Conservation (phyloP, 768 basidiomycete species). For the Tricholomella constricta region DNA sequence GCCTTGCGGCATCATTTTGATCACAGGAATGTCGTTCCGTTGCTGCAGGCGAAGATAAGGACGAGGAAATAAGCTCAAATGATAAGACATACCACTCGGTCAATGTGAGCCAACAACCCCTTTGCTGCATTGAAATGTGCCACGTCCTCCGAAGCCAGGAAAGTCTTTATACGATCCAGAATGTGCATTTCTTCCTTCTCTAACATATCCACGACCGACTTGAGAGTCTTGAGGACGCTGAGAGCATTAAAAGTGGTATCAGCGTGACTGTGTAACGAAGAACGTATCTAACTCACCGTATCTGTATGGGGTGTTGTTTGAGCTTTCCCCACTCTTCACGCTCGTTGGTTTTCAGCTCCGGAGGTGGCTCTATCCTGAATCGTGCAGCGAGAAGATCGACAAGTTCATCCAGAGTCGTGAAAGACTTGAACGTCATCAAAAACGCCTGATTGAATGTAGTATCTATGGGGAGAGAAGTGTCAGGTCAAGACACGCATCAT, state of each 20-base stretch:
- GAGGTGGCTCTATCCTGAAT: slow-evolving; percentile 77
- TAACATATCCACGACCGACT: slow-evolving; percentile 84
- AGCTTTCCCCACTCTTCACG: slow-evolving; percentile 76
- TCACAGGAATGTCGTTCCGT: slow-evolving; percentile 55
- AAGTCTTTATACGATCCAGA: slow-evolving; percentile 80
- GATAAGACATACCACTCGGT: slow-evolving; percentile 66
- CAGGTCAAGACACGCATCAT: slow-evolving; percentile 6
- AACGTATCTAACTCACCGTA: slow-evolving; percentile 59
- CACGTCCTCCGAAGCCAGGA: slow-evolving; percentile 67
- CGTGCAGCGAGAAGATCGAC: slow-evolving; percentile 80
- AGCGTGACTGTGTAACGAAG: slow-evolving; percentile 3
- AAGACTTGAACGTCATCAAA: slow-evolving; percentile 95
- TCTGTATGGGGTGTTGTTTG: slow-evolving; percentile 86
- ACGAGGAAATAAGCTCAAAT: not conserved
- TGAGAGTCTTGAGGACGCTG: slow-evolving; percentile 89
- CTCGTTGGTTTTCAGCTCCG: slow-evolving; percentile 61
- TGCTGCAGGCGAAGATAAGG: slow-evolving; percentile 29
- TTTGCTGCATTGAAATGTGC: slow-evolving; percentile 70
- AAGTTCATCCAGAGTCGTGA: slow-evolving; percentile 80
- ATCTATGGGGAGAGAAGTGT: slow-evolving; percentile 31
- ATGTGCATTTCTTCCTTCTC: slow-evolving; percentile 87
- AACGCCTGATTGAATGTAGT: slow-evolving; percentile 84
- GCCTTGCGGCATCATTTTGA: slow-evolving; percentile 57
- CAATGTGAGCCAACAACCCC: slow-evolving; percentile 70
- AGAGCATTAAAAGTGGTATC: not conserved